Base-by-base conservation (phyloP, 371 early-diverging fungal genomes). In the Catenaria anguillulae region DNA sequence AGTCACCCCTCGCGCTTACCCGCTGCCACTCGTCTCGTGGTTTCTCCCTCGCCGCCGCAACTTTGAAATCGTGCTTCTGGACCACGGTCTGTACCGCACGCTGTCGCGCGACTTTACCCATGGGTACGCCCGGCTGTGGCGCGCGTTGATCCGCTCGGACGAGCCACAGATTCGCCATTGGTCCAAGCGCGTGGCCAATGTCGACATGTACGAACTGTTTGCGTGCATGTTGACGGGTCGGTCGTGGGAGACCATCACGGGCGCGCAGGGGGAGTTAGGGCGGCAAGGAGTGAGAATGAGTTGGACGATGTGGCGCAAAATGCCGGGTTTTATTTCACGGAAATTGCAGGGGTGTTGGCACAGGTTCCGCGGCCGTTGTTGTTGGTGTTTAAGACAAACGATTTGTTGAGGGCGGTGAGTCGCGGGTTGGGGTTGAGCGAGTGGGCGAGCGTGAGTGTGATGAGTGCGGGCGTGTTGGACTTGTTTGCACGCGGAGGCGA, bases 81-180 rank as follows among this genome's bases (percentile, higher is more conserved):
- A 96, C 67, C 96, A 94, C 68, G 96, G 96, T 5, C 75, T 96
- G 19, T 96, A 96, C 71, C 84, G 91, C n/a, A 72, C 73, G 40
- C 71, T 96, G 36, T 62, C 84, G 1, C 70, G 75, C 3, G 77
- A 79, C n/a, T 82, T 93, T 71, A 80, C 88, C n/a, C 74, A 84
- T 17, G 78, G 84, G 65, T 94, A 93, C 68, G 92, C 93, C 2
- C 79, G 82, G 48, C 76, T 96, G 60, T 94, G 94, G 96, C 79
- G 75, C 6, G 76, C 86, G 0, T 70, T 93, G 42, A 85, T 93
- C 65, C 67, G 73, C n/a, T 89, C 86, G 29, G 79, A 92, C 65
- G 87, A 84, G 61, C 66, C 69, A 1, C 80, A 71, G 31, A 89
- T 91, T 67, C 64, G 68, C 33, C 65, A 71, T 59, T 80, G 81